Evolutionary conservation across 148 eudicot genomes (phyloP).

Genomic region (Amaranthus cruentus): DNA sequence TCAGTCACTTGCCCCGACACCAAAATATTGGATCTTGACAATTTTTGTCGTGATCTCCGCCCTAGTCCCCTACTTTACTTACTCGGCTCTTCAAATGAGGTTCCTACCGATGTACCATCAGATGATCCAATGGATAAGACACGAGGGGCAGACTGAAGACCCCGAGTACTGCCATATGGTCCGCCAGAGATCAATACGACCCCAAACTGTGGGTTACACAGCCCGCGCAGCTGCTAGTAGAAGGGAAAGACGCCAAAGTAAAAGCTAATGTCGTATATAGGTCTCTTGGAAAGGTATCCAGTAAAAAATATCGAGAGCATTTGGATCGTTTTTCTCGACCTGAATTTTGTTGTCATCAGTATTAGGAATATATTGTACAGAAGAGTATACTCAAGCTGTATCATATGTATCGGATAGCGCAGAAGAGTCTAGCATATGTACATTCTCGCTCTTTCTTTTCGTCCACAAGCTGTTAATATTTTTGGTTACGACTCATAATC

Average conservation of each 20-base stretch:
- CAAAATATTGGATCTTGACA: conserved; percentile 53
- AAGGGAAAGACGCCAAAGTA: conserved; percentile 28
- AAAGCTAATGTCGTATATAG: conserved; percentile 15
- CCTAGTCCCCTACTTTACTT: conserved; percentile 57
- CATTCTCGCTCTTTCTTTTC: conserved; percentile 19
- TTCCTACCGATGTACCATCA: conserved; percentile 88
- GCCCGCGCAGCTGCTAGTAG: conserved; percentile 59
- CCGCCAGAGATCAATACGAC: conserved; percentile 61
- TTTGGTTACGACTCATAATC: conserved; percentile 18
- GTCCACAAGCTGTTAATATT: neutral
- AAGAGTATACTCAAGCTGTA: conserved; percentile 24
- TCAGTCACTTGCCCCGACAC: conserved; percentile 63
- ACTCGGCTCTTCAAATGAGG: conserved; percentile 59
- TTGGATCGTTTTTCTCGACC: conserved; percentile 6
- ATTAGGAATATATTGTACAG: conserved; percentile 23
- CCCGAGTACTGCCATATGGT: conserved; percentile 60
- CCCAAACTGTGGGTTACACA: conserved; percentile 59
- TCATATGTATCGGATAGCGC: conserved; percentile 24
- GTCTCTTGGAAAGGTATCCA: neutral
- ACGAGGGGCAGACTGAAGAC: conserved; percentile 61
- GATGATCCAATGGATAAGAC: conserved; percentile 74
- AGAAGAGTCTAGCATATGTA: conserved; percentile 24
- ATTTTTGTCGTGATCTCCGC: conserved; percentile 56
- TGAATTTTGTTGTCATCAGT: conserved; percentile 5
- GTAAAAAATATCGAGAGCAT: neutral